These are phyloP conservation scores for Scedosporium dehoogii DNA, from an alignment of 2,329 filamentous ascomycete species.

Conservation along the genomic window DNA sequence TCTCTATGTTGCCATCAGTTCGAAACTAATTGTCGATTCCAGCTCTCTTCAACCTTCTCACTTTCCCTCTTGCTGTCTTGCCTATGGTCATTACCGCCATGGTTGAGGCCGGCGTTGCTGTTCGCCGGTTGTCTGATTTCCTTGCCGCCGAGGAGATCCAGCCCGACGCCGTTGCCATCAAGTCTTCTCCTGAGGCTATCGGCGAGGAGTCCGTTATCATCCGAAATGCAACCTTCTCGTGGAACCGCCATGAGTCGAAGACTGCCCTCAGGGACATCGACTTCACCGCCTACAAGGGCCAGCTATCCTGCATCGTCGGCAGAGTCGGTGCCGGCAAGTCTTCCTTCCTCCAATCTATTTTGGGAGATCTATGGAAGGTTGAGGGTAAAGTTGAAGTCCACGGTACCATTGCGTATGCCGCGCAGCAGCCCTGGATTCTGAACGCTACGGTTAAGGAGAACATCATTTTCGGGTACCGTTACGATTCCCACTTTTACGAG, in stretches of 20 bases:
- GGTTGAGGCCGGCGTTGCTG: conserved; percentile 90
- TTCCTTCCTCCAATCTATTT: conserved; percentile 75
- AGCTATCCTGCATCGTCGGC: conserved; percentile 86
- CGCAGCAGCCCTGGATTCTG: conserved; percentile 92
- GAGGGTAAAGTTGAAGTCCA: conserved; percentile 74
- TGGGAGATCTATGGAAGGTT: conserved; percentile 87
- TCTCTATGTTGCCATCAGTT: not conserved
- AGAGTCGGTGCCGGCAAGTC: conserved; percentile 94
- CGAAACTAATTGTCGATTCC: conserved; percentile 18
- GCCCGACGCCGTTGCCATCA: conserved; percentile 63
- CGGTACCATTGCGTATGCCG: conserved; percentile 81
- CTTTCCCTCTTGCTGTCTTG: conserved; percentile 85
- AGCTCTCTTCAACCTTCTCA: conserved; percentile 90
- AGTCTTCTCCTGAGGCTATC: conserved; percentile 59
- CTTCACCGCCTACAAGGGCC: conserved; percentile 82
- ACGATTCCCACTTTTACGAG: conserved; percentile 90
- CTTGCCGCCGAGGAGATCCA: conserved; percentile 86
- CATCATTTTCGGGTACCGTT: conserved; percentile 90
- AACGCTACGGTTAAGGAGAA: conserved; percentile 97
- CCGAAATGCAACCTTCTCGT: conserved; percentile 81
- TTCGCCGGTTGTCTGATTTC: conserved; percentile 74
- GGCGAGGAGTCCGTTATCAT: conserved; percentile 84
- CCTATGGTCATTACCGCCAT: conserved; percentile 98
- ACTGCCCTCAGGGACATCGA: conserved; percentile 72
- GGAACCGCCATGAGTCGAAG: conserved; percentile 73